Evolutionary conservation across 345 rosid species (phyloP), one percentile per base, ranked within the genome.

Genomic region (Camelina neglecta): DNA sequence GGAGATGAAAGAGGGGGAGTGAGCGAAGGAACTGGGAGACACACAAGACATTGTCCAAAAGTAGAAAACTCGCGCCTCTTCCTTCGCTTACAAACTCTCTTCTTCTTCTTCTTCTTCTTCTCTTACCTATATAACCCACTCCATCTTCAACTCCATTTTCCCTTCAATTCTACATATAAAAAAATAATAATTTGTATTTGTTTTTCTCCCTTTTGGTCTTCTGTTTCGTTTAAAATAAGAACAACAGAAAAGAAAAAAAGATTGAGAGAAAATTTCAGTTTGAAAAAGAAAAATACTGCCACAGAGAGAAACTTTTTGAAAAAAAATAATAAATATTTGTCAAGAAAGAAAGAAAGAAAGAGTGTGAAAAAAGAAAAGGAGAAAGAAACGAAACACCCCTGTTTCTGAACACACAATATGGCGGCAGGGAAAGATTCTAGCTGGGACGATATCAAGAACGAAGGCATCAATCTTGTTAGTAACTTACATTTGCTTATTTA

Each of bases 361-460:
- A 9, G 20, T 0, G 51, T 29, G 31, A 29, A 15, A 47, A 48
- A 65, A 11, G 51, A 33, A 38, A 31, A 36, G 2, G 6, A 64
- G 38, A 35, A 35, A 35, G 38, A 35, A 35, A 35, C 8, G 2
- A 65, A 29, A 29, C 15, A 5, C 18, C 65, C 65, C 64, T 61
- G 69, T 61, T 69, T 64, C 41, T 69, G n/a, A 6, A 24, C 31
- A 29, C 31, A 54, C 15, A 63, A 23, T 2, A 85, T 85, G 88
- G 86, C 82, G 10, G 79, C 38, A 6, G 38, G 67, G 16, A 72
- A 72, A 39, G 81, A 69, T 41, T 72, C 75, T 50, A 81, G 84
- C 77, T 80, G 88, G 87, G 89, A 86, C 20, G 92, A 81, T 44
- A 85, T 88, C 78, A 85, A 65, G 82, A 86, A 83, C 62, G 90